Percentiles rank a stretch among this genome's conserved stretches.
These are phyloP conservation scores for Mixia osmundae DNA, from an alignment of 1,284 basidiomycete genomes.

Conservation along the genomic window DNA sequence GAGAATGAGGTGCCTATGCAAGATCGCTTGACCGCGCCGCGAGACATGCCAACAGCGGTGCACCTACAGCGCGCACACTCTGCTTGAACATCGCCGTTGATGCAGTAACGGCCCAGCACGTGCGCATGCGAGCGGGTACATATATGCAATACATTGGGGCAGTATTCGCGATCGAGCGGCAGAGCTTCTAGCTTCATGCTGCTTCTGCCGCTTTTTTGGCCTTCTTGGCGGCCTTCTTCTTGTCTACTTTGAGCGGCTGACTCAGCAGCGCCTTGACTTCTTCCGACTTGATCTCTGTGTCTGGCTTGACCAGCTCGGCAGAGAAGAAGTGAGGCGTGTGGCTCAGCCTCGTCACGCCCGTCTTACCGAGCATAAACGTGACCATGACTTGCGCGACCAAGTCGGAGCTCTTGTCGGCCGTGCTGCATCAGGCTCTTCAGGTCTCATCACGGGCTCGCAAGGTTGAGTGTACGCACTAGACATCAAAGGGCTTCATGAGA, in stretches of 20 bases:
- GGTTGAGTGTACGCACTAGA: constrained; percentile 21
- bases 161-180: too few species aligned
- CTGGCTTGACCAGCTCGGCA: constrained; percentile 62
- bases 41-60: too few species aligned
- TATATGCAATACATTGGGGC: too few species aligned
- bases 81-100: too few species aligned
- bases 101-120: too few species aligned
- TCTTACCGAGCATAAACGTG: constrained; percentile 20
- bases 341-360: constrained; percentile 17
- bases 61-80: too few species aligned
- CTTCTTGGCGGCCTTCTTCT: constrained; percentile 82
- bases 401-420: constrained; percentile 13
- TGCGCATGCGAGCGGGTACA: too few species aligned
- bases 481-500: constrained; percentile 70
- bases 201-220: constrained; percentile 36
- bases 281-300: constrained; percentile 69
- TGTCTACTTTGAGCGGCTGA: constrained; percentile 59
- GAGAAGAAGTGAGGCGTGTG: constrained; percentile 70
- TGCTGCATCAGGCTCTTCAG: constrained; percentile 7
- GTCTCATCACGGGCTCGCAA: too few species aligned
- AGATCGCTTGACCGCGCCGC: too few species aligned
- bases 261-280: constrained; percentile 54
- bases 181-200: too few species aligned
- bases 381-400: constrained; percentile 16
- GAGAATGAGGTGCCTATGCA: too few species aligned